Conservation (phyloP, 2,329 filamentous ascomycete genomes). For the Colletotrichum simmondsii region DNA sequence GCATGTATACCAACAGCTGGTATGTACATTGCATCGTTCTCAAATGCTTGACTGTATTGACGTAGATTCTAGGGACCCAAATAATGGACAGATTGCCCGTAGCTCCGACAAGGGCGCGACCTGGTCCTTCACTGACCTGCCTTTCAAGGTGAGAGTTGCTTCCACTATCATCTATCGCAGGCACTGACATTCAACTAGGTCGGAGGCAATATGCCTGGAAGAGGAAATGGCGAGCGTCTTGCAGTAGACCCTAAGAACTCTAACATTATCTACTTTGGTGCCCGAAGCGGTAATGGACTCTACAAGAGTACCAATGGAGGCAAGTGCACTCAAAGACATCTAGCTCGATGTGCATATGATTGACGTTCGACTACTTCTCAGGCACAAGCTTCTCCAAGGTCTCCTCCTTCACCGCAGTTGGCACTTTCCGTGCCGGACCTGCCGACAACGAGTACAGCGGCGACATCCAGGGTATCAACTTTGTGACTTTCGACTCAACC, state of each 20-base stretch:
- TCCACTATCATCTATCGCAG: rapidly evolving
- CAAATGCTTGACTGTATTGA: neutral
- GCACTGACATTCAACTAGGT: slow-evolving; percentile 42
- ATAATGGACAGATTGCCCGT: slow-evolving; percentile 64
- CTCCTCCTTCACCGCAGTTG: slow-evolving; percentile 62
- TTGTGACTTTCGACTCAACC: slow-evolving; percentile 66
- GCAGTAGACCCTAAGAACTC: slow-evolving; percentile 68
- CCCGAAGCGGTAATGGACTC: slow-evolving; percentile 67
- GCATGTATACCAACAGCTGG: slow-evolving; percentile 69
- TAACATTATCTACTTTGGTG: slow-evolving; percentile 67
- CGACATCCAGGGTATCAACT: slow-evolving; percentile 59
- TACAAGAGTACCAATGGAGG: slow-evolving; percentile 67
- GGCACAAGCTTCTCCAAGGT: slow-evolving; percentile 65
- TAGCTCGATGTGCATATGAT: slow-evolving; percentile 55
- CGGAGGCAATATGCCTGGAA: slow-evolving; percentile 71
- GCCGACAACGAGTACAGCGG: slow-evolving; percentile 53
- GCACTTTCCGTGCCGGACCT: slow-evolving; percentile 60
- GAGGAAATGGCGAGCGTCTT: slow-evolving; percentile 68
- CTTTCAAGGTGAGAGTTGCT: slow-evolving; percentile 57
- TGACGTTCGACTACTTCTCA: slow-evolving; percentile 55
- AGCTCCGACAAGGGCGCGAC: slow-evolving; percentile 65
- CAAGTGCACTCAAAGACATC: slow-evolving; percentile 59
- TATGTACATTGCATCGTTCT: slow-evolving; percentile 33
- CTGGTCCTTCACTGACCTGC: slow-evolving; percentile 59
- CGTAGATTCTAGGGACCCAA: slow-evolving; percentile 56